Evolutionary conservation across 2,329 filamentous ascomycete species (phyloP).

Genomic region (Ceratocystis huliohia): DNA sequence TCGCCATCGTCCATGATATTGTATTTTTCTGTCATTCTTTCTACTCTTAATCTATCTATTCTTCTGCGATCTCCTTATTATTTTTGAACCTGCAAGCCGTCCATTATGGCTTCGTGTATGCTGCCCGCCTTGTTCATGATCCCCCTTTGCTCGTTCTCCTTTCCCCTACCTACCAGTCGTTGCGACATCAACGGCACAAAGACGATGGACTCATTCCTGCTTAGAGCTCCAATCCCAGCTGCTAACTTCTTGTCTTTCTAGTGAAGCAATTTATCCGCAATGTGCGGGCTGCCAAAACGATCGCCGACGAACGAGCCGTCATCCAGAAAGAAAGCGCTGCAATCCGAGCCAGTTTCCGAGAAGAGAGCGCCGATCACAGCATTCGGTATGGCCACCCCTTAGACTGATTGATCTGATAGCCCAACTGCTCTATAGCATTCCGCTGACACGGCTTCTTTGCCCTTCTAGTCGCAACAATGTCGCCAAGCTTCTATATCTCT

Average conservation of each 20-base stretch:
- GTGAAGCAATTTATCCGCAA: slow-evolving; percentile 99
- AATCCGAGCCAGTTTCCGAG: slow-evolving; percentile 92
- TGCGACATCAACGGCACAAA: slow-evolving; percentile 7
- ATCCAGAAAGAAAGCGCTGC: slow-evolving; percentile 98
- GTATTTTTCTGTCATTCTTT: neutral
- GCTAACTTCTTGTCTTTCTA: slow-evolving; percentile 29
- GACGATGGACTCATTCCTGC: neutral
- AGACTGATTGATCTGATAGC: neutral
- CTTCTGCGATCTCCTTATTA: neutral
- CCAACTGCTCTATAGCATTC: neutral
- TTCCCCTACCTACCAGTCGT: neutral
- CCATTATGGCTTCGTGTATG: slow-evolving; percentile 21
- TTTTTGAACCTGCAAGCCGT: neutral
- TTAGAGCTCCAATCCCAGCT: neutral
- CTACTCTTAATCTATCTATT: neutral
- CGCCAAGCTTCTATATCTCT: slow-evolving; percentile 93
- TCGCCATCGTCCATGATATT: neutral
- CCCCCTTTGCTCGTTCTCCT: neutral
- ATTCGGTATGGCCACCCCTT: slow-evolving; percentile 49
- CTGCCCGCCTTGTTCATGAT: neutral
- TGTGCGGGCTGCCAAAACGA: slow-evolving; percentile 95
- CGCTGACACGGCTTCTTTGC: slow-evolving; percentile 13
- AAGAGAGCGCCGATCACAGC: slow-evolving; percentile 87
- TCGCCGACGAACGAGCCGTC: slow-evolving; percentile 94
- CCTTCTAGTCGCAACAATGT: slow-evolving; percentile 83